Conservation (phyloP, 768 basidiomycete species). For the Candolleomyces aberdarensis region DNA sequence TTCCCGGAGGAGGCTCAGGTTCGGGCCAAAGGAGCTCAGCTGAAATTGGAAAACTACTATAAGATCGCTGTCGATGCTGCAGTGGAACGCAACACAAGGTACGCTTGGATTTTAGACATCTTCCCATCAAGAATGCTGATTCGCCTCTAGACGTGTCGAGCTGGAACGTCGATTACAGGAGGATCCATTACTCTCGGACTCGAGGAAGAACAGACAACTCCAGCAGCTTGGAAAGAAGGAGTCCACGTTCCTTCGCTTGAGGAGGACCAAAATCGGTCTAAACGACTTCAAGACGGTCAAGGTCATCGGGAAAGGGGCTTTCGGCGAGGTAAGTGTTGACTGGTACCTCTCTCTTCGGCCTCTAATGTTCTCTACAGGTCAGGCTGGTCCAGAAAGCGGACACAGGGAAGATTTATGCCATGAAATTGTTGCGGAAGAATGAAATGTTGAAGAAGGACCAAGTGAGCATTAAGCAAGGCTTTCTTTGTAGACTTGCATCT, state of each 20-base stretch:
- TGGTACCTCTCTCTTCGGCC: background rate
- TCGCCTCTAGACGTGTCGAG: conserved; percentile 70
- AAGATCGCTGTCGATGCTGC: conserved; percentile 95
- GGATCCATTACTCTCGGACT: conserved; percentile 71
- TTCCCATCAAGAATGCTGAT: background rate
- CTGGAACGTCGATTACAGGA: conserved; percentile 75
- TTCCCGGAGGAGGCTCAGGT: conserved; percentile 82
- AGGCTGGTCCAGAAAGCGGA: conserved; percentile 95
- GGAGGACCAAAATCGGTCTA: conserved; percentile 85
- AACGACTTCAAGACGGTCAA: conserved; percentile 96
- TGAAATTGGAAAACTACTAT: conserved; percentile 96
- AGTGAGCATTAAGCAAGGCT: conserved; percentile 39
- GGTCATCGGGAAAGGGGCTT: conserved; percentile 98
- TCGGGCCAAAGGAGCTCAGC: conserved; percentile 85
- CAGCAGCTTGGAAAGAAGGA: conserved; percentile 84
- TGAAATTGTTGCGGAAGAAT: conserved; percentile 96
- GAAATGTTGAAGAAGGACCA: conserved; percentile 99
- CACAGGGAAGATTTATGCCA: conserved; percentile 97
- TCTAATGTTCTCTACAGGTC: conserved; percentile 41
- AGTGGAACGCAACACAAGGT: conserved; percentile 92
- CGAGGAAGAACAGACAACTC: conserved; percentile 82
- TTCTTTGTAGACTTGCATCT: background rate
- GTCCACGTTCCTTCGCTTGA: conserved; percentile 81
- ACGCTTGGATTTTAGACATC: conserved; percentile 10
- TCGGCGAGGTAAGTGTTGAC: conserved; percentile 74